These are phyloP conservation scores for Phytophthora agathidicida DNA, from an alignment of 352 stramenopile genomes.

Conservation along the genomic window DNA sequence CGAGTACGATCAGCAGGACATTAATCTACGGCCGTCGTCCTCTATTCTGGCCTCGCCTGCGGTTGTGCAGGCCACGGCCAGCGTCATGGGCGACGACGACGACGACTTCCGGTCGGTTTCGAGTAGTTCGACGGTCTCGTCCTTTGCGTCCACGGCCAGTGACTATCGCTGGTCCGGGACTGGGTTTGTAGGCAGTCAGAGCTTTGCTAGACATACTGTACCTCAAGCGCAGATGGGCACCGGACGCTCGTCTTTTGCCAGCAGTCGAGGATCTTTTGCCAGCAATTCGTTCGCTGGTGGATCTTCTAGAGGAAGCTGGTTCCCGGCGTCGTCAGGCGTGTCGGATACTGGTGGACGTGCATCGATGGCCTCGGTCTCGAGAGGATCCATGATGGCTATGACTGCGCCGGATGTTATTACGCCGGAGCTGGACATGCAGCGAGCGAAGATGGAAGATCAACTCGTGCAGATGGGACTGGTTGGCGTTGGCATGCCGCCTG, in stretches of 20 bases:
- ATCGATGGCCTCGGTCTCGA: conserved; percentile 39
- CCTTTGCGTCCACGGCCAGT: conserved; percentile 45
- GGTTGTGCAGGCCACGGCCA: conserved; percentile 51
- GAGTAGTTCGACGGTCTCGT: conserved; percentile 68
- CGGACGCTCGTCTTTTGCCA: conserved; percentile 20
- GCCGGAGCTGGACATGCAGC: conserved; percentile 74
- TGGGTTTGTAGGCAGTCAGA: conserved; percentile 72
- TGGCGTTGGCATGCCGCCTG: conserved; percentile 81
- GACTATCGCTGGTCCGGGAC: conserved; percentile 87
- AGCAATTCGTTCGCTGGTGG: conserved; percentile 24
- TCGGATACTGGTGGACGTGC: conserved; percentile 27
- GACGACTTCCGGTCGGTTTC: conserved; percentile 84
- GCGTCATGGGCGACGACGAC: conserved; percentile 79
- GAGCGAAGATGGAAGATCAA: conserved; percentile 79
- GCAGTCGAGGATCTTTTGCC: conserved; percentile 40
- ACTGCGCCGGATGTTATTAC: conserved; percentile 73
- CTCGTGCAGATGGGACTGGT: conserved; percentile 64
- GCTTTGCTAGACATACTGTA: conserved; percentile 54
- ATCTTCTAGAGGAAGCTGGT: conserved; percentile 63
- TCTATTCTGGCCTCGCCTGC: conserved; percentile 65
- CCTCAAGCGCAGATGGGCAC: conserved; percentile 17
- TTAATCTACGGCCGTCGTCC: conserved; percentile 58
- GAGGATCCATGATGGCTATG: conserved; percentile 62
- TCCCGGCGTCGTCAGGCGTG: conserved; percentile 43
- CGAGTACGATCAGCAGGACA: conserved; percentile 70